Conservation (phyloP, 1,284 basidiomycete species). For the Microbotryum violaceum region DNA sequence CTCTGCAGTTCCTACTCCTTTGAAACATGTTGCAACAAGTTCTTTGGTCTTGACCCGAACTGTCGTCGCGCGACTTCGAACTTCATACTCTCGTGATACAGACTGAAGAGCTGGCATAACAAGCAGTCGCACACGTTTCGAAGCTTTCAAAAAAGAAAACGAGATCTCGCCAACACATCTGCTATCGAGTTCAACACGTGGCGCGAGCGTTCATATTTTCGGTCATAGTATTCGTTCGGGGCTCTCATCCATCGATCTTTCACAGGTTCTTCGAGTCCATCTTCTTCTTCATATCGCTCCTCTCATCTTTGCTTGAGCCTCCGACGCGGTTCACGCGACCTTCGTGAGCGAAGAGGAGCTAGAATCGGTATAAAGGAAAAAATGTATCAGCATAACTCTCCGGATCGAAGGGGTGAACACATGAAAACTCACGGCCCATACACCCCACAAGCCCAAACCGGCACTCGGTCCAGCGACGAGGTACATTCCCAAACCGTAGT, state of each 20-base stretch:
- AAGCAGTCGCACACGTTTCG: not conserved
- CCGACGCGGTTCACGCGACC: constrained; percentile 13
- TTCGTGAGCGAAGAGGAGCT: constrained; percentile 23
- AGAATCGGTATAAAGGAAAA: not conserved
- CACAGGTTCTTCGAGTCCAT: too few species aligned
- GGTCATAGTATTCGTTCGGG: too few species aligned
- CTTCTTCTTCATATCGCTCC: too few species aligned
- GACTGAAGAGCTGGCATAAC: not conserved
- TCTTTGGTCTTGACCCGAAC: not conserved
- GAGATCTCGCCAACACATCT: too few species aligned
- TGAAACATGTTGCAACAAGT: not conserved
- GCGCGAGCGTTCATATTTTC: too few species aligned
- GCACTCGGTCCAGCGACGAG: constrained; percentile 10
- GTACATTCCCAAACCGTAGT: constrained; percentile 13
- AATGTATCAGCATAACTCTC: not conserved
- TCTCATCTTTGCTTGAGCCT: too few species aligned
- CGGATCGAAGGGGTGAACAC: not conserved
- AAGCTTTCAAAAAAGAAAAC: too few species aligned
- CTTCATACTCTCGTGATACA: too few species aligned
- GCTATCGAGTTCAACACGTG: too few species aligned
- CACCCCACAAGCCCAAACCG: constrained; percentile 8
- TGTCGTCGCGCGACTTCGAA: too few species aligned
- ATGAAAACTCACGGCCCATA: constrained; percentile 19
- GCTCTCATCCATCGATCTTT: too few species aligned
- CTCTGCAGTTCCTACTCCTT: too few species aligned